Base-by-base conservation (phyloP, 2,329 filamentous ascomycete species). In the Chrysoporthe deuterocubensis region DNA sequence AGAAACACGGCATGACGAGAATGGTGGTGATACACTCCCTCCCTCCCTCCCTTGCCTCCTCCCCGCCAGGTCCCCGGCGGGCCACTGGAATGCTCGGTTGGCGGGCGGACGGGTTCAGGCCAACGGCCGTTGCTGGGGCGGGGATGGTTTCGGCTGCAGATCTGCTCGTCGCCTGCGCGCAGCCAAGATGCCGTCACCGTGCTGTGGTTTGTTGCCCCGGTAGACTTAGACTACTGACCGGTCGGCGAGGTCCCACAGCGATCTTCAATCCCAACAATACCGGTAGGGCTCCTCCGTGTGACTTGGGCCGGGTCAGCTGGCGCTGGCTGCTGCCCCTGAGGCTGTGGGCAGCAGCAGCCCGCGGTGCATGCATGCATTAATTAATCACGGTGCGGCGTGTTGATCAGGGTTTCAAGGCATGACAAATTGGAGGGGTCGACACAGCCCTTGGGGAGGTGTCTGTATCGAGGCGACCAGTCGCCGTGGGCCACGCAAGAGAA, bases 401-500 rank as follows among this genome's bases (percentile, higher is more conserved):
- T 21, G 32, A 57, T 57, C 54, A 40, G 11, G 26, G 54, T 57
- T 57, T 57, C 16, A 7, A 16, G 16, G 54, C 54, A 37, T 21
- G 16, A 34, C 8, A 11, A 2, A 21, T 11, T 34, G 34, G 54
- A 32, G 34, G 26, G 32, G n/a, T n/a, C 16, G 26, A 40, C 34
- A 57, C 32, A 57, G 54, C 54, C 54, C 26, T 40, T n/a, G 26
- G 26, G 26, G 26, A 26, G 26, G 26, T 26, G 26, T 26, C 2
- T 26, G 26, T 26, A 26, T 26, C 26, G 26, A 26, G 26, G 26
- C 26, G 34, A 40, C 54, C 54, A 57, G 32, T 57, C 32, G 16
- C 9, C 54, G n/a, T 57, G 32, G 54, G 32, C 54, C 54, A 57
- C 54, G 54, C 54, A 57, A 57, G 11, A 14, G 18, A 40, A 18